These are phyloP conservation scores for Gamsiella multidivaricata DNA, from an alignment of 192 early-diverging fungal species.

Conservation along the genomic window DNA sequence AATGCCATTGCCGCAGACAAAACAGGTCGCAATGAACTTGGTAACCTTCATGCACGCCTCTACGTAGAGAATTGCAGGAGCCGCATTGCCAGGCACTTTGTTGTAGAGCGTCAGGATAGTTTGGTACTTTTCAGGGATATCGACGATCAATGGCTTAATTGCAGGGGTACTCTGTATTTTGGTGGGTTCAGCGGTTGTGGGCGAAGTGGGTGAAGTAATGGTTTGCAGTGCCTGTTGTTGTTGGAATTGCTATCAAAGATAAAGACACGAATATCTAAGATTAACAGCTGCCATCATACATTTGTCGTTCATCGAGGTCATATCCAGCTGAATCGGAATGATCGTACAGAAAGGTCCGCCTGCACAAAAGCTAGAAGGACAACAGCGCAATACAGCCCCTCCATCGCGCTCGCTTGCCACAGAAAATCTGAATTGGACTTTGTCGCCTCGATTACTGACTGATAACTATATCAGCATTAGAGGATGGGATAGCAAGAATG, in stretches of 20 bases:
- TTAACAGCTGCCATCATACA: background rate
- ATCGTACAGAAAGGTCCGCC: conserved; percentile 69
- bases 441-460: conserved; percentile 71
- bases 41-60: conserved; percentile 77
- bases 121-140: conserved; percentile 77
- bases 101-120: conserved; percentile 73
- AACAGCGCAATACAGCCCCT: conserved; percentile 72
- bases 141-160: conserved; percentile 56
- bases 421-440: conserved; percentile 76
- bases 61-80: conserved; percentile 70
- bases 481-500: background rate
- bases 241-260: conserved; percentile 26
- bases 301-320: background rate
- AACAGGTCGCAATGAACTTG: conserved; percentile 65
- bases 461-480: conserved; percentile 58
- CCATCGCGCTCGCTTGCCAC: conserved; percentile 81
- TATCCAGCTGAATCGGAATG: background rate
- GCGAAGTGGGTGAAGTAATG: conserved; percentile 43
- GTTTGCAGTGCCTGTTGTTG: conserved; percentile 34
- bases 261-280: background rate
- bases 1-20: conserved; percentile 44
- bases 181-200: conserved; percentile 28
- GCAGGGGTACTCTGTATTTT: conserved; percentile 28
- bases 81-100: conserved; percentile 58
- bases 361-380: conserved; percentile 69